These are phyloP conservation scores for Trichosporon ovoides DNA, from an alignment of 1,284 basidiomycete species.

Conservation along the genomic window DNA sequence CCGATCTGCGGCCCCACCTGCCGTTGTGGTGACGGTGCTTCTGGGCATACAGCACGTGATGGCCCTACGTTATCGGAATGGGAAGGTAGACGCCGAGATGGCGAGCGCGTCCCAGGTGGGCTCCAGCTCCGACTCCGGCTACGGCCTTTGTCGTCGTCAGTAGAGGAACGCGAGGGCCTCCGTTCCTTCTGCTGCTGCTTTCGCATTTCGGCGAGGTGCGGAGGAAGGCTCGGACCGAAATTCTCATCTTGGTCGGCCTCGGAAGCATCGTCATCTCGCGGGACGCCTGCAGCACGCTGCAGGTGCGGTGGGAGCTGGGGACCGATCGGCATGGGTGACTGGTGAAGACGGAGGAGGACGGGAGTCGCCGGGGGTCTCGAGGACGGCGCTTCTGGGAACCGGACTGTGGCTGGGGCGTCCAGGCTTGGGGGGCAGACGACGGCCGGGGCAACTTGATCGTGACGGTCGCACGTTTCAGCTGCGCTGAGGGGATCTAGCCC, in stretches of 20 bases:
- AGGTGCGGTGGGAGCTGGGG: slow-evolving; percentile 17
- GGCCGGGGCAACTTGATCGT: too few relatives aligned
- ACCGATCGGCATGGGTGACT: slow-evolving; percentile 17
- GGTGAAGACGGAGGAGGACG: neutral
- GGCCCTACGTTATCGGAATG: neutral
- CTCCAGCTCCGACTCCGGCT: slow-evolving; percentile 1
- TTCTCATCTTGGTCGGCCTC: neutral
- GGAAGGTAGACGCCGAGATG: neutral
- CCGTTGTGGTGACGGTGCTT: neutral
- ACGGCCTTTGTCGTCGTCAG: slow-evolving; percentile 58
- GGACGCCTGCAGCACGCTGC: neutral
- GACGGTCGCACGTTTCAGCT: too few relatives aligned
- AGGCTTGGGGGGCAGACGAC: too few relatives aligned
- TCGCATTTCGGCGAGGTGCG: slow-evolving; percentile 36
- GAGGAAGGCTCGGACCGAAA: slow-evolving; percentile 4
- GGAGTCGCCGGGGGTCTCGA: neutral
- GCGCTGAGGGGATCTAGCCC: too few relatives aligned
- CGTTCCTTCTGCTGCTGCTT: neutral
- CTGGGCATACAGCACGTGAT: neutral
- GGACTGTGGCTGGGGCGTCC: neutral
- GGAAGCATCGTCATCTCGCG: neutral
- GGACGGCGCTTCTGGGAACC: neutral
- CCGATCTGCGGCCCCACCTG: neutral
- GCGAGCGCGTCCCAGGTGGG: neutral
- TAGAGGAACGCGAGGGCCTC: neutral